These are phyloP conservation scores for Xanthoconium separans DNA, from an alignment of 1,284 basidiomycete genomes.

Conservation along the genomic window DNA sequence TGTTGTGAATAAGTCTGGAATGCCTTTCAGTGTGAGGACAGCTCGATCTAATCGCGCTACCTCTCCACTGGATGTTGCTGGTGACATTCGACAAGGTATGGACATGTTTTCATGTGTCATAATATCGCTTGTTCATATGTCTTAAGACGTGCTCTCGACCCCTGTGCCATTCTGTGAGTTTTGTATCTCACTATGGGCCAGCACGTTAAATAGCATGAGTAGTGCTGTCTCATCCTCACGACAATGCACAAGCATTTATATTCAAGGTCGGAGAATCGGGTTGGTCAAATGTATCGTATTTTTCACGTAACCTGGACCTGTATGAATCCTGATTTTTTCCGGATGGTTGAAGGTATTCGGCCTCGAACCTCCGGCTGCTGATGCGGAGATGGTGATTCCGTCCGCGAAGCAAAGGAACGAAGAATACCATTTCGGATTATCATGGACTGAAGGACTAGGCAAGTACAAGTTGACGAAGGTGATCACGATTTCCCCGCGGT, in stretches of 20 bases:
- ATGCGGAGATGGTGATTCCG: slow-evolving; percentile 80
- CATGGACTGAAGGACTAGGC: slow-evolving; percentile 91
- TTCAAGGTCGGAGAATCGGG: slow-evolving; percentile 84
- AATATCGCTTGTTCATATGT: slow-evolving; percentile 9
- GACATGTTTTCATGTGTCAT: not conserved
- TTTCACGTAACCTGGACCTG: not conserved
- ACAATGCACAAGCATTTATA: slow-evolving; percentile 82
- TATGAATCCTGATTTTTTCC: slow-evolving; percentile 4
- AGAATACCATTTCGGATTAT: slow-evolving; percentile 86
- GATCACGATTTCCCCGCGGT: slow-evolving; percentile 89
- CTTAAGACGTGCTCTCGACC: slow-evolving; percentile 54
- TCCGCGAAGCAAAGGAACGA: slow-evolving; percentile 68
- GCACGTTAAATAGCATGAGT: slow-evolving; percentile 27
- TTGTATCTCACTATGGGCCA: slow-evolving; percentile 35
- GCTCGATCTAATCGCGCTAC: slow-evolving; percentile 69
- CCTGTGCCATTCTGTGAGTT: slow-evolving; percentile 72
- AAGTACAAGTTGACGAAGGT: slow-evolving; percentile 98
- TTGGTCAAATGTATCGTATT: slow-evolving; percentile 78
- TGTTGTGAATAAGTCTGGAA: slow-evolving; percentile 90
- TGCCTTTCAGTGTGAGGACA: slow-evolving; percentile 81
- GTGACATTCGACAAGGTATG: slow-evolving; percentile 62
- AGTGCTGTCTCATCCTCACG: slow-evolving; percentile 90
- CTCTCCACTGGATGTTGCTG: slow-evolving; percentile 81
- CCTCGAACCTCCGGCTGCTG: slow-evolving; percentile 90
- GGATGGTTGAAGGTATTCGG: slow-evolving; percentile 59